Evolutionary conservation across 345 rosid species (phyloP), one percentile per base, ranked within the genome.

Genomic region (Aquilaria sinensis): DNA sequence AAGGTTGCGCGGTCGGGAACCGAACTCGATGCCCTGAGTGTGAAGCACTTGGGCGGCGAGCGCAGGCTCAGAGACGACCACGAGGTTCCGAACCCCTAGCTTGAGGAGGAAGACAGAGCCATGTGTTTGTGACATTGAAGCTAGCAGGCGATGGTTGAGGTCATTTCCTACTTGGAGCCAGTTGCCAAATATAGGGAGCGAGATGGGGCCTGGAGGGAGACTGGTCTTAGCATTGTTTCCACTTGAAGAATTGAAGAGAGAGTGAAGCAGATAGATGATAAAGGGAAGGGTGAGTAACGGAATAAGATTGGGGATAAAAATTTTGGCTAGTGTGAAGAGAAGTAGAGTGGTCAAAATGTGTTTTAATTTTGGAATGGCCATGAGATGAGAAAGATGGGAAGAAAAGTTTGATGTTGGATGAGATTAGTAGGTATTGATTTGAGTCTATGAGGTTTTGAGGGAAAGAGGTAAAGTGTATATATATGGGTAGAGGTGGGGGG

Each of bases 141-240:
- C 85, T 10, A 85, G 74, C 5, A 74, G 62, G 10, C 82, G 77
- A 62, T 85, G 87, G 77, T 82, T 85, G 2, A 85, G 77, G 76
- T 80, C 87, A 41, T 82, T 82, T 12, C 90, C 90, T 9, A 85
- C 83, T 63, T 84, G 81, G 59, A 81, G 77, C 89, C 89, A 84
- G 32, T 84, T 84, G 9, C 89, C 89, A 29, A 81, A 79, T 11
- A 84, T 63, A 6, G 89, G 89, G 43, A 79, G 16, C 14, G 89
- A 58, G 43, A 72, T 10, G 10, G 86, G 89, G 30, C 81, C 70
- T 0, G 86, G 86, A 60, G 89, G 85, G 6, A 75, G 60, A 45
- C 15, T 9, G 31, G 70, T 16, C 14, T 60, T 46, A 15, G 48
- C 14, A 12, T 0, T 45, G 31, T n/a, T 30, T 51, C 34, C 2